Percentiles rank a stretch among this genome's conserved stretches.
phyloP scores from a whole-genome alignment of 805 yeast genomes.

The Diddensiella caesifluorescens region DNA sequence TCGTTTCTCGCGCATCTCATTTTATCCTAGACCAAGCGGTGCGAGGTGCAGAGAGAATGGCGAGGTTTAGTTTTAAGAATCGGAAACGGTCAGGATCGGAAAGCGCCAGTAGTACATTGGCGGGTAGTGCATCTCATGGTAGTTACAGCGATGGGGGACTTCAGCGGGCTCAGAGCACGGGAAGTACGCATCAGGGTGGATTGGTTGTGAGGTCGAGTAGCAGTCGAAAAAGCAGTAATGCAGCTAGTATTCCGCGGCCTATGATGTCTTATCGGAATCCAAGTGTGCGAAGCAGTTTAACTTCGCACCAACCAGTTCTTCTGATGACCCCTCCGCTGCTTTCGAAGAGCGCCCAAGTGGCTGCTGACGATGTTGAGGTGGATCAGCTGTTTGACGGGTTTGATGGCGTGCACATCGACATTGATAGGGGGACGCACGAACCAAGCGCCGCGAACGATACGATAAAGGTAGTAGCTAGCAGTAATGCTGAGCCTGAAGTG shows the following conservation, averaged over 20 bases:
- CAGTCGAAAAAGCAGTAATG: background rate
- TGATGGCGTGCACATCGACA: slow-evolving; percentile 22
- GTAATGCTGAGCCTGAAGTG: slow-evolving; percentile 1
- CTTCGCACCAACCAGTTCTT: slow-evolving; percentile 9
- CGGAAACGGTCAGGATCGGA: slow-evolving; percentile 1
- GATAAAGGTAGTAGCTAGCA: too few relatives aligned
- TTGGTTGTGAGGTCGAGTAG: too few relatives aligned
- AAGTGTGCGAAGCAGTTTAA: background rate
- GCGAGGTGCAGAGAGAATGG: background rate
- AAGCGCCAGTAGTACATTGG: slow-evolving; percentile 1
- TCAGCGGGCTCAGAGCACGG: slow-evolving; percentile 1
- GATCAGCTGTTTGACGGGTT: slow-evolving; percentile 18
- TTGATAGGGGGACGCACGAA: too few relatives aligned
- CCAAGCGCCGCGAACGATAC: too few relatives aligned
- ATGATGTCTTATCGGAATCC: slow-evolving; percentile 1
- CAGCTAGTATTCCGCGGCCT: background rate
- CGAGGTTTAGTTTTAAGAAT: background rate
- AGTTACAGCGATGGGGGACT: background rate
- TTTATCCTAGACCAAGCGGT: too few relatives aligned
- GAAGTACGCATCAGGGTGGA: too few relatives aligned
- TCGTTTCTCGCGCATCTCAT: too few relatives aligned
- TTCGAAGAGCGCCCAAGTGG: slow-evolving; percentile 5
- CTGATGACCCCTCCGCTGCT: slow-evolving; percentile 17
- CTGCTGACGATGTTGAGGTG: slow-evolving; percentile 5
- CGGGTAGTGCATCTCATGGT: background rate